phyloP scores from a whole-genome alignment of 163 green algal species.

The Scenedesmus sp. region DNA sequence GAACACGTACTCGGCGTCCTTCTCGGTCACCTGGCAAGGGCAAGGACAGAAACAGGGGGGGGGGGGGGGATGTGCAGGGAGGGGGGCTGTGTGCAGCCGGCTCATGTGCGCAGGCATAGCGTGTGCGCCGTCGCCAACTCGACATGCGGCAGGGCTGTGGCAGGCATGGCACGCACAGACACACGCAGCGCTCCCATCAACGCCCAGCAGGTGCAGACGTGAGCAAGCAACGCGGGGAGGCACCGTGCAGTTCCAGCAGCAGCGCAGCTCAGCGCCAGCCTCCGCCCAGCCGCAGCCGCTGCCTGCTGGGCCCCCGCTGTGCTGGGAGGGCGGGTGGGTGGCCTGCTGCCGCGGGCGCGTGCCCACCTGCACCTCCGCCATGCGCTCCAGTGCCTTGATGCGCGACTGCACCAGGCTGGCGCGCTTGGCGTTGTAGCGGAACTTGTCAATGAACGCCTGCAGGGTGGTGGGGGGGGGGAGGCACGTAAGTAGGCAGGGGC shows the following conservation, averaged over 20 bases:
- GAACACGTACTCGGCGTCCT: constrained; percentile 77
- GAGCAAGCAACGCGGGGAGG: no score
- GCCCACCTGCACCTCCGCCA: constrained; percentile 74
- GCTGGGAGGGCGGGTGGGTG: no score
- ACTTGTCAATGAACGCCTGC: constrained; percentile 93
- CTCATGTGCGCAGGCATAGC: background rate
- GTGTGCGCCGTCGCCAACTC: no score
- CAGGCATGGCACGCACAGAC: no score
- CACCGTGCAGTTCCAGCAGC: no score
- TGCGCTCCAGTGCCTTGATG: constrained; percentile 94
- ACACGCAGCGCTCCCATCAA: no score
- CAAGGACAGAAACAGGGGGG: background rate
- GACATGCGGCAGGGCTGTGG: no score
- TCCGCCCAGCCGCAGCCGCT: no score
- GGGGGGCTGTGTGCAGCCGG: background rate
- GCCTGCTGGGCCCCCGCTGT: background rate
- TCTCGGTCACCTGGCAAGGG: constrained; percentile 11
- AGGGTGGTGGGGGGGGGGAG: background rate
- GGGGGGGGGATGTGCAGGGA: background rate
- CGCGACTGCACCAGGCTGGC: constrained; percentile 93
- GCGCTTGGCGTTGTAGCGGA: constrained; percentile 96
- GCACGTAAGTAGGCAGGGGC: background rate
- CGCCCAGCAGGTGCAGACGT: no score
- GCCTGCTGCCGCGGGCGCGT: constrained; percentile 30
- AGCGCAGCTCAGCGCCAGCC: no score